Conservation (phyloP, 176 grass and related monocot genomes). For the Lolium multiflorum region DNA sequence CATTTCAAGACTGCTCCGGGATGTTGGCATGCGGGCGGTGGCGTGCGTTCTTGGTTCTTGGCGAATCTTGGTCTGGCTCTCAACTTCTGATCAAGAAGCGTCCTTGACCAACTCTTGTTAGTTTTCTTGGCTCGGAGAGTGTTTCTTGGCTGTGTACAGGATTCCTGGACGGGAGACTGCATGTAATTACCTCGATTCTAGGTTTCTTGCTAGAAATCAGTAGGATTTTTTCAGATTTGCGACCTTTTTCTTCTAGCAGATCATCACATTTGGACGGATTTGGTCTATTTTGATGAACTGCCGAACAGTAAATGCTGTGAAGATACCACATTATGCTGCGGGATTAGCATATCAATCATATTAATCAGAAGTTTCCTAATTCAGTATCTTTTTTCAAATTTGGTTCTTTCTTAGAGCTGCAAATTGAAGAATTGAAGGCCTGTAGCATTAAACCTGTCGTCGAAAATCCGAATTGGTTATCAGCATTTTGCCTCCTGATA, state of each 20-base stretch:
- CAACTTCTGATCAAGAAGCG: slow-evolving; percentile 17
- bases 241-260: slow-evolving; percentile 28
- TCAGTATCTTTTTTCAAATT: not conserved
- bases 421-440: not conserved
- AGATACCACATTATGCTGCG: not conserved
- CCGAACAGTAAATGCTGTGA: not conserved
- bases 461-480: not conserved
- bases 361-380: not conserved
- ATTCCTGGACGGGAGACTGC: slow-evolving; percentile 26
- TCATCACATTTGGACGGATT: slow-evolving; percentile 9
- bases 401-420: slow-evolving; percentile 19
- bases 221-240: slow-evolving; percentile 31
- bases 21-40: slow-evolving; percentile 31
- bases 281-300: not conserved
- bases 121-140: slow-evolving; percentile 33
- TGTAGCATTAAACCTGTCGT: not conserved
- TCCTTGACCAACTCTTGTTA: slow-evolving; percentile 5
- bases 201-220: slow-evolving; percentile 29
- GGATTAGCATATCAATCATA: slow-evolving; percentile 22
- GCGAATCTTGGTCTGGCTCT: slow-evolving; percentile 36
- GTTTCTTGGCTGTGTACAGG: slow-evolving; percentile 34
- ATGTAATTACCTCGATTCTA: slow-evolving; percentile 18
- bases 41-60: slow-evolving; percentile 50
- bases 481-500: slow-evolving; percentile 15
- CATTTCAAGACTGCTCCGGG: slow-evolving; percentile 35